These are phyloP conservation scores for Aspergillus aculeatinus DNA, from an alignment of 2,329 filamentous ascomycete genomes.

Conservation along the genomic window DNA sequence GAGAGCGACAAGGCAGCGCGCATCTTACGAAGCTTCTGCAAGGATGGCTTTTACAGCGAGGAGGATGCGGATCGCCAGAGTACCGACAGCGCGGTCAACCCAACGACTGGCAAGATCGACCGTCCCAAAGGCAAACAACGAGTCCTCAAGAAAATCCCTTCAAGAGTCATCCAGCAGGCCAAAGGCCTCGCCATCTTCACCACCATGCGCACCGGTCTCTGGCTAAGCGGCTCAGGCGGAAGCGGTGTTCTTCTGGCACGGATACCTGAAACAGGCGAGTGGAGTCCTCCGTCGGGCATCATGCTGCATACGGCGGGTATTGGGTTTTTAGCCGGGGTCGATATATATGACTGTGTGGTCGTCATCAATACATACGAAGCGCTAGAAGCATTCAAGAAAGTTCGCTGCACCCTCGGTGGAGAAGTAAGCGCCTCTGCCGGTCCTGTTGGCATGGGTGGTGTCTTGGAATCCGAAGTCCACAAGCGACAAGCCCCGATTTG, in stretches of 20 bases:
- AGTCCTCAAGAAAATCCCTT: conserved; percentile 79
- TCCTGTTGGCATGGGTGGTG: conserved; percentile 72
- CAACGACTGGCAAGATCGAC: conserved; percentile 46
- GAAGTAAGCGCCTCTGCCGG: conserved; percentile 76
- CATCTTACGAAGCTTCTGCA: conserved; percentile 87
- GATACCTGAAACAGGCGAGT: conserved; percentile 74
- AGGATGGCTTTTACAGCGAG: conserved; percentile 69
- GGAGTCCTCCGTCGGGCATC: conserved; percentile 89
- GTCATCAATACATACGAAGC: conserved; percentile 86
- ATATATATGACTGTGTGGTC: conserved; percentile 93
- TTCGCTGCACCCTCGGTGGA: conserved; percentile 76
- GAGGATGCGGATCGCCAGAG: conserved; percentile 50
- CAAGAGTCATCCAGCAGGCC: conserved; percentile 80
- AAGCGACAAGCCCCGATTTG: conserved; percentile 71
- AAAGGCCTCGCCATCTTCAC: conserved; percentile 92
- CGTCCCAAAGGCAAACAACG: conserved; percentile 61
- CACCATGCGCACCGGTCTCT: conserved; percentile 89
- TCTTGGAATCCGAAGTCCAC: conserved; percentile 68
- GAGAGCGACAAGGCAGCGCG: conserved; percentile 90
- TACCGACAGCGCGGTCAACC: conserved; percentile 26
- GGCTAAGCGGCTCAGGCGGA: conserved; percentile 87
- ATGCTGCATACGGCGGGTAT: conserved; percentile 85
- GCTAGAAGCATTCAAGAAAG: conserved; percentile 76
- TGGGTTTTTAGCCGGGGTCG: conserved; percentile 85
- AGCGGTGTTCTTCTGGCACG: conserved; percentile 83